Conservation (phyloP, 2,329 filamentous ascomycete genomes). For the Catunica adiposa region DNA sequence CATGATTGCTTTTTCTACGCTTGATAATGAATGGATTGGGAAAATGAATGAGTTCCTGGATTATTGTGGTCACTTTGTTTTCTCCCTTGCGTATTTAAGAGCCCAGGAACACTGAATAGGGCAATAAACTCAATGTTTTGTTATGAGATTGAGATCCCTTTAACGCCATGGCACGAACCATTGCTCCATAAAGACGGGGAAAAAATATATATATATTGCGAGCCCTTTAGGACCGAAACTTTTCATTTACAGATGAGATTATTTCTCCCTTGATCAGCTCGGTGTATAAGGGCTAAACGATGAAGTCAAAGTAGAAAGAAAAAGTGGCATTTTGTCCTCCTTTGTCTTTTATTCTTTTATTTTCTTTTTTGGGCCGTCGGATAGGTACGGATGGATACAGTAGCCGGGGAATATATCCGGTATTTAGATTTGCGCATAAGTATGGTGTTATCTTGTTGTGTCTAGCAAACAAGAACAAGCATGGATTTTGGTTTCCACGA, state of each 20-base stretch:
- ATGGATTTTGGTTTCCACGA: neutral
- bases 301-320: too few species aligned
- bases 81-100: too few species aligned
- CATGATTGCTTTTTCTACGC: neutral
- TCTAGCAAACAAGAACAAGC: neutral
- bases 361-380: too few species aligned
- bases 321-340: too few species aligned
- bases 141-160: too few species aligned
- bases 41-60: too few species aligned
- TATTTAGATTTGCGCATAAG: neutral
- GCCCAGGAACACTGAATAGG: too few species aligned
- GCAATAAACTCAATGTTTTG: too few species aligned
- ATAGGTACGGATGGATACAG: neutral
- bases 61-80: too few species aligned
- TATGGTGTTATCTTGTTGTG: neutral
- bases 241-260: neutral
- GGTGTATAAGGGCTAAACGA: neutral
- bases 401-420: neutral
- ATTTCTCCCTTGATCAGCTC: neutral
- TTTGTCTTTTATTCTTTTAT: too few species aligned
- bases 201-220: neutral
- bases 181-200: too few species aligned
- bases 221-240: neutral
- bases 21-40: neutral
- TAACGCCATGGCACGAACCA: too few species aligned